Evolutionary conservation across 1,139 yeast species (phyloP).

Genomic region (Pichia sp.): DNA sequence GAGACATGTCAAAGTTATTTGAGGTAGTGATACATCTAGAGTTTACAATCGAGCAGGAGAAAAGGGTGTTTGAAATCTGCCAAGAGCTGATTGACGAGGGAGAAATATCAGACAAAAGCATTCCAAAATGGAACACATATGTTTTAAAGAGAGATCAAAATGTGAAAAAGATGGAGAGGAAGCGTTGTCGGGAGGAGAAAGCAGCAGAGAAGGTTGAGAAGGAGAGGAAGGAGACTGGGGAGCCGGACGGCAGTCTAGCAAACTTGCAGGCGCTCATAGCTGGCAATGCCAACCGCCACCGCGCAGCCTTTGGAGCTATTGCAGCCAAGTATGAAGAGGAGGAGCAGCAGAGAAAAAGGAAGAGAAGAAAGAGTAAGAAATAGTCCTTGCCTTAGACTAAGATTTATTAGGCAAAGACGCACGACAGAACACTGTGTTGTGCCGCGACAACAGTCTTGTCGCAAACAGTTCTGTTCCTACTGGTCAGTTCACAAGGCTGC

Average conservation of each 20-base stretch:
- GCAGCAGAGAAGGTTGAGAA: not conserved
- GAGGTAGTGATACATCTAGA: slow-evolving; percentile 77
- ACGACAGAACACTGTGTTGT: not conserved
- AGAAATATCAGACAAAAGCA: slow-evolving; percentile 34
- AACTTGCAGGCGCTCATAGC: slow-evolving; percentile 13
- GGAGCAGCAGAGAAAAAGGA: slow-evolving; percentile 2
- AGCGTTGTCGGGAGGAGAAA: slow-evolving; percentile 5
- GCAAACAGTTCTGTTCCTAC: too few species aligned
- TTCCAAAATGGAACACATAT: slow-evolving; percentile 12
- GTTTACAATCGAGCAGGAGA: slow-evolving; percentile 55
- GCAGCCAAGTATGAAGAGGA: slow-evolving; percentile 12
- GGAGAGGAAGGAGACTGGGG: not conserved
- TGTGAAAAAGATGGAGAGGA: slow-evolving; percentile 13
- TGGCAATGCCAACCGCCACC: slow-evolving; percentile 12
- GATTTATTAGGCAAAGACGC: not conserved
- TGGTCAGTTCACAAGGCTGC: too few species aligned
- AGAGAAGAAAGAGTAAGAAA: slow-evolving; percentile 4
- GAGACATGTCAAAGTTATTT: slow-evolving; percentile 65
- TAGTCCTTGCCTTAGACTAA: not conserved
- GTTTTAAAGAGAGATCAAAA: slow-evolving; percentile 1
- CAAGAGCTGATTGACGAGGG: slow-evolving; percentile 39
- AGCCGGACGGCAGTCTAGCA: not conserved
- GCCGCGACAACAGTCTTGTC: too few species aligned
- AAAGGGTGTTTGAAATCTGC: slow-evolving; percentile 53
- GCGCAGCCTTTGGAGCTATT: slow-evolving; percentile 10